Conservation (phyloP, 768 basidiomycete genomes). For the Asterophora lycoperdoides region DNA sequence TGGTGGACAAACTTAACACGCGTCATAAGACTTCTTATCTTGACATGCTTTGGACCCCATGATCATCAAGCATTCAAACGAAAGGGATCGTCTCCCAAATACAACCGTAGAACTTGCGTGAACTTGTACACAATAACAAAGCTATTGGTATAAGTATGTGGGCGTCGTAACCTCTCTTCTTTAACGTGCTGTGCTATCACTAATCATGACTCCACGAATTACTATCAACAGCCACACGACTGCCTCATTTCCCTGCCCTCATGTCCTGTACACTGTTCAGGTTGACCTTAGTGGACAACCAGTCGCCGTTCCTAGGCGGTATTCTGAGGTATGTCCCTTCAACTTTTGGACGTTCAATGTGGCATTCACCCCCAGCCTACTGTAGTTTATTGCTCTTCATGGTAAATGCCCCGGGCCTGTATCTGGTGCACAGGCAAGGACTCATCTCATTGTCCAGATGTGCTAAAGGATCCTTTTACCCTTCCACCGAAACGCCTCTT, state of each 20-base stretch:
- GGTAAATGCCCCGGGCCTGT: constrained; percentile 10
- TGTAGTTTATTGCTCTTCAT: constrained; percentile 38
- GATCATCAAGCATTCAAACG: no score
- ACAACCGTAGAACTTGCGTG: no score
- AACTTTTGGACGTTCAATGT: neutral
- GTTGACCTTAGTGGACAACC: constrained; percentile 29
- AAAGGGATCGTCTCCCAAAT: no score
- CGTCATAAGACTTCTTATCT: no score
- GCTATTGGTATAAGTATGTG: no score
- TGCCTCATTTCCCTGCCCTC: constrained; percentile 42
- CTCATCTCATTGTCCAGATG: constrained; percentile 13
- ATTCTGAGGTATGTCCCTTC: constrained; percentile 37
- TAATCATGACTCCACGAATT: constrained; percentile 22
- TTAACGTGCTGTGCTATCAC: no score
- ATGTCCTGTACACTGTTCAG: constrained; percentile 42
- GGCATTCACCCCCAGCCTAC: neutral
- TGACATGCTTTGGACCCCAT: no score
- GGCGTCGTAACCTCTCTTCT: no score
- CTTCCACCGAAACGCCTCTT: constrained; percentile 52
- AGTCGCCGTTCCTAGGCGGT: constrained; percentile 29
- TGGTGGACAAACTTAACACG: no score
- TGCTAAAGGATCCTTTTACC: constrained; percentile 33
- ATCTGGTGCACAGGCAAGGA: neutral
- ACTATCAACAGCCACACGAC: constrained; percentile 42
- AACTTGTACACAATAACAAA: no score